Evolutionary conservation across 108 stramenopile species (phyloP).

Genomic region (Epithemia pelagica): DNA sequence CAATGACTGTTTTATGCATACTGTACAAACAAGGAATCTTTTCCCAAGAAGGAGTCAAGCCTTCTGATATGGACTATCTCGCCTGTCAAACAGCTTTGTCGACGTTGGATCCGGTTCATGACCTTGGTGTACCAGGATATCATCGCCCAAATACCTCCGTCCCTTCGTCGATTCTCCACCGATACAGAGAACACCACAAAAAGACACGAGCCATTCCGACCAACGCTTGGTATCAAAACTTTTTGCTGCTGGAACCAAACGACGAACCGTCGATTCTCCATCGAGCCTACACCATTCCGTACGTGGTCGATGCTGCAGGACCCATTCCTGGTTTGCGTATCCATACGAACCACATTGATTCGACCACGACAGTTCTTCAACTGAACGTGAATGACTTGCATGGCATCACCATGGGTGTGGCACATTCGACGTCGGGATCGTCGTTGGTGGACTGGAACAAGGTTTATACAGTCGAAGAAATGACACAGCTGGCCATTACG

Average conservation of each 20-base stretch:
- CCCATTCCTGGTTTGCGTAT: constrained; percentile 63
- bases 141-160: constrained; percentile 16
- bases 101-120: constrained; percentile 25
- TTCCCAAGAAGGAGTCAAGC: background rate
- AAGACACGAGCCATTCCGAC: constrained; percentile 44
- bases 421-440: constrained; percentile 3
- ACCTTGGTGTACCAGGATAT: constrained; percentile 20
- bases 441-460: constrained; percentile 1
- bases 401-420: constrained; percentile 68
- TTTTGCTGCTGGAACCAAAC: constrained; percentile 41
- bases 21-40: background rate
- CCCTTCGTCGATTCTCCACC: constrained; percentile 9
- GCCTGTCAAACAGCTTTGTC: constrained; percentile 17
- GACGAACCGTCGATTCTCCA: constrained; percentile 46
- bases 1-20: background rate
- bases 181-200: constrained; percentile 3
- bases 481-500: constrained; percentile 58
- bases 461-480: constrained; percentile 24
- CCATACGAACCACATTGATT: constrained; percentile 40
- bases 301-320: constrained; percentile 65
- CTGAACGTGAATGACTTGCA: constrained; percentile 43
- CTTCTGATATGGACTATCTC: background rate
- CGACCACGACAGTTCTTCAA: constrained; percentile 48
- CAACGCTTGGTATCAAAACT: constrained; percentile 77
- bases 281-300: constrained; percentile 64